These are phyloP conservation scores for Clitocybe nebularis DNA, from an alignment of 1,284 basidiomycete genomes.

Conservation along the genomic window DNA sequence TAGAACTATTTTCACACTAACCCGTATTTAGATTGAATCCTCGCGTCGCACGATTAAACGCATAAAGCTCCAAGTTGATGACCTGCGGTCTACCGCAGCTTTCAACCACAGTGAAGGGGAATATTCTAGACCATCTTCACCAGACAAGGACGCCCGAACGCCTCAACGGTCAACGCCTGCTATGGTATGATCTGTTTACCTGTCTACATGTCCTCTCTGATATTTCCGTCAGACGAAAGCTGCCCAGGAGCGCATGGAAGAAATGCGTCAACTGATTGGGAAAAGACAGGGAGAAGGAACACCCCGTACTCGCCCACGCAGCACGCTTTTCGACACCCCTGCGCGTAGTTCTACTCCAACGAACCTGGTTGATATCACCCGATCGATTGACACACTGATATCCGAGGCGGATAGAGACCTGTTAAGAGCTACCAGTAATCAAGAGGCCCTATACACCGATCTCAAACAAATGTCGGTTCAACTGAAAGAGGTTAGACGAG, in stretches of 20 bases:
- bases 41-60: constrained; percentile 65
- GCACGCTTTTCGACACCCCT: constrained; percentile 29
- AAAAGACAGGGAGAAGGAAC: constrained; percentile 52
- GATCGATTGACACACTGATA: constrained; percentile 48
- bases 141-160: constrained; percentile 48
- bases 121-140: constrained; percentile 45
- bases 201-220: constrained; percentile 8
- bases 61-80: constrained; percentile 59
- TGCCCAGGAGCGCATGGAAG: constrained; percentile 70
- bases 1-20: constrained; percentile 17
- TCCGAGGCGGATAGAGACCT: constrained; percentile 57
- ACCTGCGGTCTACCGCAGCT: constrained; percentile 25
- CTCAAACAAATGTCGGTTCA: constrained; percentile 45
- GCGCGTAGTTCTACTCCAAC: constrained; percentile 22
- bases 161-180: constrained; percentile 36
- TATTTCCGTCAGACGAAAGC: constrained; percentile 60
- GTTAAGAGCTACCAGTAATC: constrained; percentile 43
- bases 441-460: constrained; percentile 48
- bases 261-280: constrained; percentile 70
- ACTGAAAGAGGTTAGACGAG: constrained; percentile 52
- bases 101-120: constrained; percentile 30
- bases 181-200: constrained; percentile 32
- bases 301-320: constrained; percentile 41
- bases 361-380: constrained; percentile 24
- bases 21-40: constrained; percentile 51